Conservation (phyloP, 1,284 basidiomycete genomes). For the Naganishia cerealis region DNA sequence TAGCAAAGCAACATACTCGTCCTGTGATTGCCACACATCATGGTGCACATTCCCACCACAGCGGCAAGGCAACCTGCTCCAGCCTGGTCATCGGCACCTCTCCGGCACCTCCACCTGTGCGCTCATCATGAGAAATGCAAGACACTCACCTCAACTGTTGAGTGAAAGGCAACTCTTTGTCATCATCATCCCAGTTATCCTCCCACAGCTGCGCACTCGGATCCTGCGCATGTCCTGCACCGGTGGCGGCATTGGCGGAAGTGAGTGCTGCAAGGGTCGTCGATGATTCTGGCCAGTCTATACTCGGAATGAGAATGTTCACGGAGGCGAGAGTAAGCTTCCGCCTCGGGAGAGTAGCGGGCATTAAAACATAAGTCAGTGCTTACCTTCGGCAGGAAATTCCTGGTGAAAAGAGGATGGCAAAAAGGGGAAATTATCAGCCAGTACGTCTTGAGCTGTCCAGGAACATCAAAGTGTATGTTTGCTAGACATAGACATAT, state of each 20-base stretch:
- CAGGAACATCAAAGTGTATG: background rate
- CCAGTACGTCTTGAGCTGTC: background rate
- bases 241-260: conserved; percentile 16
- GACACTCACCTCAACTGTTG: conserved; percentile 78
- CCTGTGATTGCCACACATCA: too few relatives aligned
- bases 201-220: conserved; percentile 75
- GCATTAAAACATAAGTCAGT: background rate
- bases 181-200: conserved; percentile 99
- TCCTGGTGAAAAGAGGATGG: conserved; percentile 40
- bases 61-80: background rate
- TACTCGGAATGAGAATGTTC: background rate
- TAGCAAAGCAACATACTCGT: background rate
- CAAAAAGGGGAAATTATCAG: background rate
- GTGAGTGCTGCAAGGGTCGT: conserved; percentile 47
- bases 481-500: too few relatives aligned
- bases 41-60: background rate
- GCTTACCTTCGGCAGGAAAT: conserved; percentile 49
- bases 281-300: conserved; percentile 38
- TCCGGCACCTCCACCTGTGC: background rate
- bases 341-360: background rate
- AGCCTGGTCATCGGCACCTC: background rate
- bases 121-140: background rate
- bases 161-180: conserved; percentile 96
- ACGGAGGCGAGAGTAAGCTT: background rate
- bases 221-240: conserved; percentile 24